Evolutionary conservation across 83 land plant genomes (phyloP).

Genomic region (Diphasiastrum complanatum): DNA sequence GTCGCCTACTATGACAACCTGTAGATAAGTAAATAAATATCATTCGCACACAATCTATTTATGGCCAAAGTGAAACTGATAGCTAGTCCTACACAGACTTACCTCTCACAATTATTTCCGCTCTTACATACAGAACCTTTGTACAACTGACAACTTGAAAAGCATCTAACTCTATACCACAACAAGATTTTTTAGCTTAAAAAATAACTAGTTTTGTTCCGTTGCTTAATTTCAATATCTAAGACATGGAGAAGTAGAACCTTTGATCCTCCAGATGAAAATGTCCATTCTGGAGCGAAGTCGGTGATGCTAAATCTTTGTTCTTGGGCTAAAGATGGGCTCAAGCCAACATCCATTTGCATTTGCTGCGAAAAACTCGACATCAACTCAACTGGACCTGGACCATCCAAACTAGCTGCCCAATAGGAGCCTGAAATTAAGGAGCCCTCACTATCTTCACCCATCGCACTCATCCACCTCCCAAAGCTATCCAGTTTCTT

Average conservation of each 20-base stretch:
- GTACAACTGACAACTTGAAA: neutral
- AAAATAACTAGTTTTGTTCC: no score
- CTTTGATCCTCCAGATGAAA: constrained; percentile 39
- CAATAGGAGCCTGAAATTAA: no score
- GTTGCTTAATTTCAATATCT: neutral
- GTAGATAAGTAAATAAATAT: neutral
- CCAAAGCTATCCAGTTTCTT: no score
- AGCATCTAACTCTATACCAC: no score
- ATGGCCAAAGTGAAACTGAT: neutral
- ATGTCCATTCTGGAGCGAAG: constrained; percentile 72
- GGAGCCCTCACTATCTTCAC: no score
- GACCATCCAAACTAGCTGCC: no score
- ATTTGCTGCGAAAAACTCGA: no score
- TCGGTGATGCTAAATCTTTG: constrained; percentile 61
- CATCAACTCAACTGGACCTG: no score
- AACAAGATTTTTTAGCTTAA: neutral
- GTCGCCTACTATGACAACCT: constrained; percentile 59
- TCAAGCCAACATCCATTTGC: no score
- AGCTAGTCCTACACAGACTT: neutral
- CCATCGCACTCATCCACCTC: no score
- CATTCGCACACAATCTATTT: neutral
- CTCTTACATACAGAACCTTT: neutral
- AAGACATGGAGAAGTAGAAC: constrained; percentile 21
- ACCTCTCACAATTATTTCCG: neutral
- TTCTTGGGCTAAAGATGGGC: no score